Evolutionary conservation across 1,284 basidiomycete species (phyloP), one percentile per base, ranked within the genome.

Genomic region (Cutaneotrichosporon mucoides): DNA sequence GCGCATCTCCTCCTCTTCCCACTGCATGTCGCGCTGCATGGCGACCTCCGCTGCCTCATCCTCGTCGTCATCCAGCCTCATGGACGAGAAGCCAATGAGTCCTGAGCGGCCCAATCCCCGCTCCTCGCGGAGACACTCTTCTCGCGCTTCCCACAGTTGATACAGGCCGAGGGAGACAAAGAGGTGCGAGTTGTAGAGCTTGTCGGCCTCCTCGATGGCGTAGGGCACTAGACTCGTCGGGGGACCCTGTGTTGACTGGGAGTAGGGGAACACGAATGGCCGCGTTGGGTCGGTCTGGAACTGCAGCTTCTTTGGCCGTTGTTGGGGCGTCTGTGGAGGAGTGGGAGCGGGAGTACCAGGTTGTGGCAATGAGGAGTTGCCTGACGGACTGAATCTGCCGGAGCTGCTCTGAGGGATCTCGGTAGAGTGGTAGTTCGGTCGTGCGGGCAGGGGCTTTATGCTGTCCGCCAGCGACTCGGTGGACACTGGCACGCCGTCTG

Each of bases 231-330:
- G 80, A 3, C 75, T 71, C 0, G 66, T 49, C 1, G 76, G 71
- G 24, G 67, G 77, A 36, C 60, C 63, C 6, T 57, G 62, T 62
- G 77, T 56, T 78, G 82, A 53, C 81, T 83, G 73, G 10, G 92
- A 90, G 75, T 96, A 99, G 0, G 96, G 96, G 73, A 99, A 93
- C 59, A 99, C 81, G 74, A 99, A 99, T 1, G 96, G 96, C 7
- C 91, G 84, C 38, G 81, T 87, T 73, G 96, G 96, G 75, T 99
- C 96, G 0, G 96, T 99, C 76, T 99, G 96, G 77, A 93, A 99
- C 73, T 97, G 94, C 73, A 95, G 92, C 76, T 98, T 98, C 81
- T 98, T 98, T 6, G 90, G 92, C 72, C 95, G 96, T 5, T 70
- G 69, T 13, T 86, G 87, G 16, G 81, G 81, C n/a, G 88, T 87